These are phyloP conservation scores for Volvox reticuliferus DNA, from an alignment of 139 green algal genomes.

Conservation along the genomic window DNA sequence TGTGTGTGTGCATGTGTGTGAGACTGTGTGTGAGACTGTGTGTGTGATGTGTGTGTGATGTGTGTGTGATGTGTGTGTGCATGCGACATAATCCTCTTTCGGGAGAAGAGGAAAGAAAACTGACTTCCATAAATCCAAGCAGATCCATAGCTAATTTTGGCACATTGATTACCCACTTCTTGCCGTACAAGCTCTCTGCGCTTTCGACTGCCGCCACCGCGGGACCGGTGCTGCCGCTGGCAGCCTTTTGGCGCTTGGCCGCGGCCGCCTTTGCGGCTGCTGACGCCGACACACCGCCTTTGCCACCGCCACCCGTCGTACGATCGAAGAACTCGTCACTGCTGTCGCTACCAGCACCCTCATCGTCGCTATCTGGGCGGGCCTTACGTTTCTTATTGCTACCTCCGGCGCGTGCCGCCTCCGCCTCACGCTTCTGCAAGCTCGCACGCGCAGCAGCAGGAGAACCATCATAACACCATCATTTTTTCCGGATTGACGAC, in stretches of 20 bases:
- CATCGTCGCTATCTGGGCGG: conserved; percentile 55
- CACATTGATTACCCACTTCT: conserved; percentile 39
- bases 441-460: too few species aligned
- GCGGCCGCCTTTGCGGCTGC: background rate
- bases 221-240: background rate
- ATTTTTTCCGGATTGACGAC: too few species aligned
- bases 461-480: too few species aligned
- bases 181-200: conserved; percentile 70
- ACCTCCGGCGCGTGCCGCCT: background rate
- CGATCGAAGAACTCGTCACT: conserved; percentile 89
- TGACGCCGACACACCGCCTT: too few species aligned
- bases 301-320: conserved; percentile 49
- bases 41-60: too few species aligned
- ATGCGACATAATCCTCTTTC: too few species aligned
- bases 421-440: conserved; percentile 18
- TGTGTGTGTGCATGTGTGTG: too few species aligned
- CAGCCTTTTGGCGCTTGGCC: conserved; percentile 19
- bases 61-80: too few species aligned
- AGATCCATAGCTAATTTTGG: too few species aligned
- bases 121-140: too few species aligned
- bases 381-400: conserved; percentile 49
- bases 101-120: too few species aligned
- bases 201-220: conserved; percentile 57
- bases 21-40: too few species aligned
- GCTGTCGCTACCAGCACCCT: conserved; percentile 67